A percentile compares a stretch with the other conserved stretches of the same genome.
phyloP scores from a whole-genome alignment of 2,329 filamentous ascomycete species.

The Pseudogymnoascus sp. region DNA sequence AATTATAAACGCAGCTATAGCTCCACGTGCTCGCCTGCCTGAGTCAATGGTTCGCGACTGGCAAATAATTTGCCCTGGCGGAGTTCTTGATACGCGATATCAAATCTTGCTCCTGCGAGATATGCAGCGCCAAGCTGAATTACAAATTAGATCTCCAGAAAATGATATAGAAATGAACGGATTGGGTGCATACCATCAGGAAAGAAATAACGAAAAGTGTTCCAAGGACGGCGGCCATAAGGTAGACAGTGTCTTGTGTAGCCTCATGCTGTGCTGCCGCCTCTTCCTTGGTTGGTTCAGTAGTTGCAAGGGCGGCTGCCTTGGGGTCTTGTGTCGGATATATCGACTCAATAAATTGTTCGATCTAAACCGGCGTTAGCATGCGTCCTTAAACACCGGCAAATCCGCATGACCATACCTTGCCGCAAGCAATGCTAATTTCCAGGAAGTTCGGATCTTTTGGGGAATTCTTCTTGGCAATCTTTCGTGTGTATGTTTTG shows the following conservation, averaged over 20 bases:
- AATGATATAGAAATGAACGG: slow-evolving; percentile 27
- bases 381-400: not conserved
- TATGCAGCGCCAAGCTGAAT: slow-evolving; percentile 67
- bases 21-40: slow-evolving; percentile 15
- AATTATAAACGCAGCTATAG: not conserved
- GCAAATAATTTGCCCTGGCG: slow-evolving; percentile 36
- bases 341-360: slow-evolving; percentile 90
- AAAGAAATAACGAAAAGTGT: slow-evolving; percentile 63
- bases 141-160: not conserved
- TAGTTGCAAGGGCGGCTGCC: slow-evolving; percentile 34
- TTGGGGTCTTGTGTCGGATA: slow-evolving; percentile 78
- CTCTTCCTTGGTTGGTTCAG: slow-evolving; percentile 24
- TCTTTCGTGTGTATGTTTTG: slow-evolving; percentile 63
- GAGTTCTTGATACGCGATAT: slow-evolving; percentile 54
- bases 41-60: slow-evolving; percentile 6
- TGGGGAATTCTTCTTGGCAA: slow-evolving; percentile 86
- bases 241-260: slow-evolving; percentile 48
- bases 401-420: slow-evolving; percentile 42
- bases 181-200: slow-evolving; percentile 61
- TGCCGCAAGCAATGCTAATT: slow-evolving; percentile 79
- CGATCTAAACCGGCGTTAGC: slow-evolving; percentile 49
- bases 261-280: slow-evolving; percentile 48
- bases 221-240: slow-evolving; percentile 57
- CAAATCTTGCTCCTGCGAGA: slow-evolving; percentile 74
- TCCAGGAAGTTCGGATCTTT: slow-evolving; percentile 80